phyloP scores from a whole-genome alignment of 768 basidiomycete genomes.

The Exsudoporus frostii region DNA sequence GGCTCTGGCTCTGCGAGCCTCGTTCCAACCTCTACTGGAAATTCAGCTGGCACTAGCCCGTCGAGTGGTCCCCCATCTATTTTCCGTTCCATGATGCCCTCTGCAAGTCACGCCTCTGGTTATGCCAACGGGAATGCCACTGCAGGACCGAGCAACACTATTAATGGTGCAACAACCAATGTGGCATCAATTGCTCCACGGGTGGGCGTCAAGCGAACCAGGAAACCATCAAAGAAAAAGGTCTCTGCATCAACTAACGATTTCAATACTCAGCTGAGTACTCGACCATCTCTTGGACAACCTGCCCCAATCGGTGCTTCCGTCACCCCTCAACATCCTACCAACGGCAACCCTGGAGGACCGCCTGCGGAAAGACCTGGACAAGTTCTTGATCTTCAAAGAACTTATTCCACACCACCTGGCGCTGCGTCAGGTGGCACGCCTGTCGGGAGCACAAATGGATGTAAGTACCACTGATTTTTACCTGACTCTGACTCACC shows the following conservation, averaged over 20 bases:
- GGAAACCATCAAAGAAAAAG: constrained; percentile 12
- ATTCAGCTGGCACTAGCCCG: constrained; percentile 2
- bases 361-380: neutral
- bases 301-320: neutral
- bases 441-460: constrained; percentile 29
- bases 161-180: neutral
- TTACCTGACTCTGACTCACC: constrained; percentile 2
- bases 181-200: neutral
- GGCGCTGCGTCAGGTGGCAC: neutral
- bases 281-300: constrained; percentile 9
- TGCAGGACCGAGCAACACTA: neutral
- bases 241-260: neutral
- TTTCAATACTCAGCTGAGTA: neutral
- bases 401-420: neutral
- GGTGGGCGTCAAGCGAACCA: constrained; percentile 9
- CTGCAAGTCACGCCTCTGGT: neutral
- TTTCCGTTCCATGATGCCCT: constrained; percentile 3
- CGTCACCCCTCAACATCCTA: constrained; percentile 5
- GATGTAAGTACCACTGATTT: constrained; percentile 29
- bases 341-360: neutral
- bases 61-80: neutral
- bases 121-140: constrained; percentile 3
- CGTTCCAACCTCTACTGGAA: constrained; percentile 27
- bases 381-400: neutral
- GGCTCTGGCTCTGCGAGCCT: constrained; percentile 36